Percentiles rank a stretch among this genome's conserved stretches.
Evolutionary conservation across 179 eudicot genomes (phyloP).

Genomic region (Sideroxylon spinosum): DNA sequence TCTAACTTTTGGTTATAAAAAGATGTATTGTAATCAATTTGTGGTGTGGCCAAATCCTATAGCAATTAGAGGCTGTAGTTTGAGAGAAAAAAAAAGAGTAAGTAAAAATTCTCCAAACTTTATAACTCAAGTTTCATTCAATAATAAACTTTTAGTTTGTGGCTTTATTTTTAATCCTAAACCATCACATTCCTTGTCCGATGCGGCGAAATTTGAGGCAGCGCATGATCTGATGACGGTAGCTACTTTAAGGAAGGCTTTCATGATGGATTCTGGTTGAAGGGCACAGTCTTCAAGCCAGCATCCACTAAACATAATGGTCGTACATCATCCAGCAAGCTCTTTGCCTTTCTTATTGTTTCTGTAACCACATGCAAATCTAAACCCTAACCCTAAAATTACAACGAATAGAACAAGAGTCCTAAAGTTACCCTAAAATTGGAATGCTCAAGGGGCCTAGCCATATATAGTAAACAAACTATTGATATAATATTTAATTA

Average conservation of each 20-base stretch:
- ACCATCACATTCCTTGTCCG: slow-evolving; percentile 40
- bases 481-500: too few species aligned
- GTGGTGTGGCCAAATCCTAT: too few species aligned
- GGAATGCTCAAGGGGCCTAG: too few species aligned
- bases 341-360: slow-evolving; percentile 18
- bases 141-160: too few species aligned
- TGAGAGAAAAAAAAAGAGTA: too few species aligned
- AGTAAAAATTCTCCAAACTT: too few species aligned
- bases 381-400: slow-evolving; percentile 10
- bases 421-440: neutral
- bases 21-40: too few species aligned
- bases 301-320: slow-evolving; percentile 82
- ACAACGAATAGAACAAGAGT: neutral
- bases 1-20: too few species aligned
- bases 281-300: slow-evolving; percentile 82
- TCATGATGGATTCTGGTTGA: slow-evolving; percentile 62
- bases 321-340: slow-evolving; percentile 28
- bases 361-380: slow-evolving; percentile 26
- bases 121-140: too few species aligned
- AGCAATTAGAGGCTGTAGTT: too few species aligned
- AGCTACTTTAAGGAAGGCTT: slow-evolving; percentile 80
- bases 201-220: slow-evolving; percentile 23
- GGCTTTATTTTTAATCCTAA: too few species aligned
- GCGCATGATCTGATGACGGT: slow-evolving; percentile 52
- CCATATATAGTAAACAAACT: too few species aligned